Evolutionary conservation across 2,329 filamentous ascomycete species (phyloP).

Genomic region (Trematosphaeria pertusa): DNA sequence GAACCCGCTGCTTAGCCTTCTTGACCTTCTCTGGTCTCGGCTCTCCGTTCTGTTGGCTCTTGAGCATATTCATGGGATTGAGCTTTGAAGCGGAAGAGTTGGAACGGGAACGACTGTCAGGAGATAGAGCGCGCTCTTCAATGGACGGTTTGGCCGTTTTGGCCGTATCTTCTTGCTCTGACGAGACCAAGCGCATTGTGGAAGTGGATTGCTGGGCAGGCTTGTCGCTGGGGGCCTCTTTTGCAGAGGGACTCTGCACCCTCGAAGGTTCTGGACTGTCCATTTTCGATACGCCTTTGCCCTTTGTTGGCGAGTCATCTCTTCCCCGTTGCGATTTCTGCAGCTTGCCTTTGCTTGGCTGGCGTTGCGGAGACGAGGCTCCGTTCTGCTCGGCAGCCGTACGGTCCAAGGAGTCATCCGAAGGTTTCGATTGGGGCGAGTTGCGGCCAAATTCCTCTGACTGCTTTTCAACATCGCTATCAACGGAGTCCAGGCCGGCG

Average conservation of each 20-base stretch:
- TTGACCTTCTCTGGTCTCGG: conserved; percentile 64
- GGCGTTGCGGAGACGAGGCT: conserved; percentile 33
- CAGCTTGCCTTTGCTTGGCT: conserved; percentile 48
- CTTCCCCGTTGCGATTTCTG: conserved; percentile 43
- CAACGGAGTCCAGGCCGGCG: conserved; percentile 39
- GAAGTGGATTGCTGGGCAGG: conserved; percentile 26
- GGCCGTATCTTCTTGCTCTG: conserved; percentile 32
- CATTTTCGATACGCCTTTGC: conserved; percentile 39
- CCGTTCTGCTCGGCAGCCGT: conserved; percentile 39
- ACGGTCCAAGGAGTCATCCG: conserved; percentile 40
- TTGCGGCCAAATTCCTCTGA: conserved; percentile 45
- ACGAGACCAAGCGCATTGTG: conserved; percentile 44
- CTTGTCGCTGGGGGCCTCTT: conserved; percentile 24
- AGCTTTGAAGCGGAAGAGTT: conserved; percentile 25
- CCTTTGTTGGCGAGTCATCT: conserved; percentile 43
- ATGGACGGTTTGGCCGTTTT: conserved; percentile 18
- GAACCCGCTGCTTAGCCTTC: conserved; percentile 67
- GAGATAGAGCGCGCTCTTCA: conserved; percentile 28
- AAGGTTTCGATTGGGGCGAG: conserved; percentile 43
- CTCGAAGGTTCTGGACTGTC: conserved; percentile 38
- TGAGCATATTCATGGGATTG: conserved; percentile 45
- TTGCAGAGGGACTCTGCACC: conserved; percentile 15
- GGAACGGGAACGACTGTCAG: conserved; percentile 27
- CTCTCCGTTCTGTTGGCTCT: conserved; percentile 51
- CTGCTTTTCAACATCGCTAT: conserved; percentile 55